Conservation (phyloP, 352 stramenopile genomes). For the Phytophthora citricola region DNA sequence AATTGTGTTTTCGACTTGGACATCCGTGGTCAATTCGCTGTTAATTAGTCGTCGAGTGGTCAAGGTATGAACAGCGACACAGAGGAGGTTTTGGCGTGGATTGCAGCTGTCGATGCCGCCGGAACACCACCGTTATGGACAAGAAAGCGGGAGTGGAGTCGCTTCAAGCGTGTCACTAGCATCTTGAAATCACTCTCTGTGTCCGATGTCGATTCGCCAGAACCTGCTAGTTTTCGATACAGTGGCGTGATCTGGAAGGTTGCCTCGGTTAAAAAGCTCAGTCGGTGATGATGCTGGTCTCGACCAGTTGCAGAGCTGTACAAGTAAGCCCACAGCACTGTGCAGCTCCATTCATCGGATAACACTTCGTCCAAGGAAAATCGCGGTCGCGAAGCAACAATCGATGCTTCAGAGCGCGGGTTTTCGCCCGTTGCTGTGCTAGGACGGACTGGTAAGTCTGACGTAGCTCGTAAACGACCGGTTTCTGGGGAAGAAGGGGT, state of each 20-base stretch:
- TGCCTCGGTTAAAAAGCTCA: constrained; percentile 70
- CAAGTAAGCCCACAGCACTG: constrained; percentile 75
- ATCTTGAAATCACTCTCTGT: constrained; percentile 11
- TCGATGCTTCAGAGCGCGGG: constrained; percentile 13
- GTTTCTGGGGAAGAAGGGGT: background rate
- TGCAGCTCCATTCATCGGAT: constrained; percentile 69
- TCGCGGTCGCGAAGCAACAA: constrained; percentile 7
- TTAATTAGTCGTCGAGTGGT: constrained; percentile 7
- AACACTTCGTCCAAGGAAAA: constrained; percentile 64
- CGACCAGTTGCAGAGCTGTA: constrained; percentile 46
- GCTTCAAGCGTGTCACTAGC: constrained; percentile 10
- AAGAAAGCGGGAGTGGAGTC: constrained; percentile 25
- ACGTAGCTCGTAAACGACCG: constrained; percentile 24
- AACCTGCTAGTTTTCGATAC: constrained; percentile 22
- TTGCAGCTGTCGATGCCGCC: constrained; percentile 25
- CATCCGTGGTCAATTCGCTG: constrained; percentile 1
- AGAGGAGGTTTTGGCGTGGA: constrained; percentile 27
- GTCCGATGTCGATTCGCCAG: background rate
- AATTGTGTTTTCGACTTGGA: constrained; percentile 20
- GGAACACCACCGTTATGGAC: constrained; percentile 20
- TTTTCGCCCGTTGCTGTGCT: constrained; percentile 1
- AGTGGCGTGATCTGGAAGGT: constrained; percentile 57
- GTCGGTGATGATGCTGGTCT: constrained; percentile 44
- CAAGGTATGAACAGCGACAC: constrained; percentile 21
- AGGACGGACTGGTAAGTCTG: background rate